A percentile compares a stretch with the other conserved stretches of the same genome.
Conservation (phyloP, 2,329 filamentous ascomycete species). For the Epichloe gansuensis region DNA sequence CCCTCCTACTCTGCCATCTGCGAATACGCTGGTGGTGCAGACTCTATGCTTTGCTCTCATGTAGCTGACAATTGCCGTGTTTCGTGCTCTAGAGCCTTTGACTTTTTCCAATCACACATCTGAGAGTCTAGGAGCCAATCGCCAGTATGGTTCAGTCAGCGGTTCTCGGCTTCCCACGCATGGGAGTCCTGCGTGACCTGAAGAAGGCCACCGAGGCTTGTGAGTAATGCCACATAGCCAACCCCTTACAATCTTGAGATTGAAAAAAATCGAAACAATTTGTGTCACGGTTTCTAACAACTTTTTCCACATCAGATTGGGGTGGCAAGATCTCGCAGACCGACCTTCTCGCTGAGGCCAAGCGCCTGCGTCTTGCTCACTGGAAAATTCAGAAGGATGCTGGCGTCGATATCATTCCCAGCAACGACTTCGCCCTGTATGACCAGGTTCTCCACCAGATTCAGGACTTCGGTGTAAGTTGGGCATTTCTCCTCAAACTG, state of each 20-base stretch:
- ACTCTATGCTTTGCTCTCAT: conserved; percentile 1
- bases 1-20: not conserved
- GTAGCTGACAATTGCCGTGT: not conserved
- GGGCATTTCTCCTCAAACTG: not conserved
- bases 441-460: conserved; percentile 97
- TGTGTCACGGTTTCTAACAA: conserved; percentile 12
- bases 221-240: conserved; percentile 22
- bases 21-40: not conserved
- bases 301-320: conserved; percentile 44
- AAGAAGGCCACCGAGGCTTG: conserved; percentile 99
- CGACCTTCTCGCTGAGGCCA: conserved; percentile 86
- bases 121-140: conserved; percentile 15
- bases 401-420: conserved; percentile 93
- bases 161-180: conserved; percentile 96
- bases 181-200: conserved; percentile 96
- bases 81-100: conserved; percentile 1
- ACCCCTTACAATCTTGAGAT: not conserved
- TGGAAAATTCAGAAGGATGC: conserved; percentile 99
- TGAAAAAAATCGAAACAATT: not conserved
- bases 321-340: conserved; percentile 84
- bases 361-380: conserved; percentile 90
- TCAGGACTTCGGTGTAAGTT: conserved; percentile 84
- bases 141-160: conserved; percentile 53
- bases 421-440: conserved; percentile 99
- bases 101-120: conserved; percentile 4